Base-by-base conservation (phyloP, 768 basidiomycete genomes). In the Trametes maxima region DNA sequence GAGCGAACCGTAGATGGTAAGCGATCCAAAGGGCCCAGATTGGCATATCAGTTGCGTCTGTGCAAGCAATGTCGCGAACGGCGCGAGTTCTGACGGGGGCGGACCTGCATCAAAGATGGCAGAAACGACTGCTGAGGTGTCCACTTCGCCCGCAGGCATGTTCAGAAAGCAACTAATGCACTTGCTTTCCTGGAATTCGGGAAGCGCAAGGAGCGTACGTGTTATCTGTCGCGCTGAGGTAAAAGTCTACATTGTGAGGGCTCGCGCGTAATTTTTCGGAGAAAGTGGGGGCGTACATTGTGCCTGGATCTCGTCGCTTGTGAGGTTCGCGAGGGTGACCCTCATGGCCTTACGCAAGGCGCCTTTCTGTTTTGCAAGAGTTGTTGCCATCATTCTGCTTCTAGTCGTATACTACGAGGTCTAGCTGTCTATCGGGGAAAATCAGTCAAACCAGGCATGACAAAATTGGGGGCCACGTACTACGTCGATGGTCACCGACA, bases 121-220 rank as follows among this genome's bases (percentile, higher is more conserved):
- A 12, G 78, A 70, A 12, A 83, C 78, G 37, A 92, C 64, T 0
- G 69, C 68, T 4, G 78, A 68, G 0, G 91, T 92, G 66, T 87
- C 80, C 24, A 86, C 77, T 67, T 93, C 91, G 3, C 81, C 88
- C 1, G 80, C 70, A 12, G 89, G 88, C 91, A 93, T 92, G 73
- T 85, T 92, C 43, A 93, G 77, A 70, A 88, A 93, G 72, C 91
- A 93, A 75, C 89, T 86, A 33, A 92, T 71, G 5, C 77, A 76
- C 52, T 72, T 78, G 52, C 79, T 80, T 40, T 68, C 67, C 37
- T 78, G 72, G 66, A 91, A 88, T 10, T 78, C 76, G 1, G 86
- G 77, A 17, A 85, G 72, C 0, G 79, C 69, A 19, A 86, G 65
- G 28, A 92, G 75, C 59, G 76, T 78, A 13, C 72, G 69, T 6